A percentile compares a stretch with the other conserved stretches of the same genome.
Conservation (phyloP, 805 yeast genomes). For the Lipomyces yamadae region DNA sequence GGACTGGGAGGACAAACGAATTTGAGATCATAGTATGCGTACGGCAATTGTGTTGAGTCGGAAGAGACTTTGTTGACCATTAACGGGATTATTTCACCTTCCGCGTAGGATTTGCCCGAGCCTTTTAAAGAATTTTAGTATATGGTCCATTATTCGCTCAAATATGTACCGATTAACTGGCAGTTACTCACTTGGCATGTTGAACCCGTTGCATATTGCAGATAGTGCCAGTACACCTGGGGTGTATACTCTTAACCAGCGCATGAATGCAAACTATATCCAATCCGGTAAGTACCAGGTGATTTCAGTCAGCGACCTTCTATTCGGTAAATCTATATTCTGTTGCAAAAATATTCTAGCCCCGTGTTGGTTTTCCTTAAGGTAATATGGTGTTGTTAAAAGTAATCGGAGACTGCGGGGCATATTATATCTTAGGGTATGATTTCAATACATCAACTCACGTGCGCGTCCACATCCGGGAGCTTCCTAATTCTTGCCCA, state of each 20-base stretch:
- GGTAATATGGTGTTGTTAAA: not conserved
- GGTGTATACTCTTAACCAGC: not conserved
- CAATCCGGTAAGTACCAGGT: not conserved
- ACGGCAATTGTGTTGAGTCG: conserved; percentile 76
- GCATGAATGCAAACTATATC: not conserved
- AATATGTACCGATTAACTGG: not conserved
- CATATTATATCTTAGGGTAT: no score
- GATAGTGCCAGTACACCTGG: not conserved
- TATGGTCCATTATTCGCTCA: not conserved
- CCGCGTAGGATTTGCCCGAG: conserved; percentile 43
- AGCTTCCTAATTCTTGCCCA: no score
- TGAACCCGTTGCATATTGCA: not conserved
- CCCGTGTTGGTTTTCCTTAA: not conserved
- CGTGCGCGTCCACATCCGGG: no score
- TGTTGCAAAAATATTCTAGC: not conserved
- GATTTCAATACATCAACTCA: no score
- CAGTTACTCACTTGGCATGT: not conserved
- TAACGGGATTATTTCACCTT: conserved; percentile 68
- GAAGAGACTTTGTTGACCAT: conserved; percentile 80
- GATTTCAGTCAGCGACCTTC: not conserved
- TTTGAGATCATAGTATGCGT: conserved; percentile 74
- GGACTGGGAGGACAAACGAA: conserved; percentile 75
- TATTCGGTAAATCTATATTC: not conserved
- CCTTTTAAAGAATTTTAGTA: not conserved
- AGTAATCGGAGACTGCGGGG: not conserved